Conservation (phyloP, 257 asterid species). For the Ballota nigra region DNA sequence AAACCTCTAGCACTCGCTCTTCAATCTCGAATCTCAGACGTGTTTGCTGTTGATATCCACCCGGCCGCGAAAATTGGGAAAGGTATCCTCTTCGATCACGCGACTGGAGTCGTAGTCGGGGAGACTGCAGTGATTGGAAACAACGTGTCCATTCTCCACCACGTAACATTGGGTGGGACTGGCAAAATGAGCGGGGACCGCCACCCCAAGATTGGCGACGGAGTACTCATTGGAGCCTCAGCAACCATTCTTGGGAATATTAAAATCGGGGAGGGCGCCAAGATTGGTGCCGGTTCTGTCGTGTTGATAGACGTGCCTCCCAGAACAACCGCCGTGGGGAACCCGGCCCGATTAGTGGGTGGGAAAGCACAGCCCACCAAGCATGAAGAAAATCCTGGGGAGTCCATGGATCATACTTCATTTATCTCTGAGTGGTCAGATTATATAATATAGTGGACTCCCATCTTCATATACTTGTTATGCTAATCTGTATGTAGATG, state of each 20-base stretch:
- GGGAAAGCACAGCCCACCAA: constrained; percentile 47
- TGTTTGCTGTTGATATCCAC: constrained; percentile 68
- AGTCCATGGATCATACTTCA: constrained; percentile 64
- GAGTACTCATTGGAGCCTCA: constrained; percentile 69
- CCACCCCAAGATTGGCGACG: constrained; percentile 78
- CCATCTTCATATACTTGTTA: background rate
- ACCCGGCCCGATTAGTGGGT: constrained; percentile 63
- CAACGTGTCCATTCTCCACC: constrained; percentile 73
- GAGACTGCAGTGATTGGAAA: constrained; percentile 78
- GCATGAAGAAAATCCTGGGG: constrained; percentile 56
- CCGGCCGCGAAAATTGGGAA: constrained; percentile 67
- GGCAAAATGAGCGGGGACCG: constrained; percentile 62
- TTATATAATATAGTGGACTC: constrained; percentile 36
- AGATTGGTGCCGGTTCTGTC: constrained; percentile 70
- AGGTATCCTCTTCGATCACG: constrained; percentile 75
- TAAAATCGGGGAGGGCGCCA: constrained; percentile 75
- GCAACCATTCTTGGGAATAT: constrained; percentile 66
- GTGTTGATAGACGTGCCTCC: constrained; percentile 70
- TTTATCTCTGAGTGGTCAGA: constrained; percentile 57
- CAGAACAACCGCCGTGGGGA: constrained; percentile 69
- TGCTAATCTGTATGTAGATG: background rate
- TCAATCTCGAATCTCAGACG: constrained; percentile 69
- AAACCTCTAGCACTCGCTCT: constrained; percentile 63
- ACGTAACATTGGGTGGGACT: constrained; percentile 71
- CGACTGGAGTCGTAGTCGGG: constrained; percentile 73